Percentiles rank a stretch among this genome's conserved stretches.
Conservation (phyloP, 495 filamentous ascomycete species). For the Penicillium atrosanguineum region DNA sequence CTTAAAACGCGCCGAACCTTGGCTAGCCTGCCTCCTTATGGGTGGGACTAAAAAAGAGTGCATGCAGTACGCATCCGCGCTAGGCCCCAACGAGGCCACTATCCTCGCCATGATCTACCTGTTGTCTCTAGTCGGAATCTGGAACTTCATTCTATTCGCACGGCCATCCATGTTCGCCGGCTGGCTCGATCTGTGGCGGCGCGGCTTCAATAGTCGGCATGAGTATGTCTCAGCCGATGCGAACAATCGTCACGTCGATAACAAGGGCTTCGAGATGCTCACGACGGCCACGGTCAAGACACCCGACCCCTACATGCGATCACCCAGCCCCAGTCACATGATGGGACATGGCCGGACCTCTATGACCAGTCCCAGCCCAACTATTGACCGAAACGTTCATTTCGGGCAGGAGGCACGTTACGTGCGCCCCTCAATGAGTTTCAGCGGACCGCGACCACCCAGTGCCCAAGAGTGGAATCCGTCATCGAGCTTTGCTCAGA, state of each 20-base stretch:
- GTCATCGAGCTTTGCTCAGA: conserved; percentile 35
- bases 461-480: conserved; percentile 40
- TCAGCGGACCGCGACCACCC: conserved; percentile 51
- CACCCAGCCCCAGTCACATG: conserved; percentile 35
- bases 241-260: conserved; percentile 57
- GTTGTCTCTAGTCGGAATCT: conserved; percentile 80
- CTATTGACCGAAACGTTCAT: conserved; percentile 34
- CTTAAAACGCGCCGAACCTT: conserved; percentile 53
- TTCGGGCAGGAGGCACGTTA: conserved; percentile 55
- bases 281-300: conserved; percentile 36
- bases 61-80: conserved; percentile 46
- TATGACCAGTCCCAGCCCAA: conserved; percentile 24
- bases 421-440: conserved; percentile 55
- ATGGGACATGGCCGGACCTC: conserved; percentile 17
- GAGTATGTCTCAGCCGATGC: conserved; percentile 93
- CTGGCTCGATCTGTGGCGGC: conserved; percentile 68
- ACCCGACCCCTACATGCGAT: conserved; percentile 39
- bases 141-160: conserved; percentile 76
- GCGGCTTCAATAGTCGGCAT: conserved; percentile 39
- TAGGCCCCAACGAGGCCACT: conserved; percentile 66
- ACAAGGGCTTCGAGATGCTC: conserved; percentile 83
- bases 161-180: conserved; percentile 79
- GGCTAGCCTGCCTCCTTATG: conserved; percentile 70
- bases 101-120: conserved; percentile 79
- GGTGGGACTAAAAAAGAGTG: conserved; percentile 65